These are phyloP conservation scores for Parafenestella ontariensis DNA, from an alignment of 2,329 filamentous ascomycete species.

Conservation along the genomic window DNA sequence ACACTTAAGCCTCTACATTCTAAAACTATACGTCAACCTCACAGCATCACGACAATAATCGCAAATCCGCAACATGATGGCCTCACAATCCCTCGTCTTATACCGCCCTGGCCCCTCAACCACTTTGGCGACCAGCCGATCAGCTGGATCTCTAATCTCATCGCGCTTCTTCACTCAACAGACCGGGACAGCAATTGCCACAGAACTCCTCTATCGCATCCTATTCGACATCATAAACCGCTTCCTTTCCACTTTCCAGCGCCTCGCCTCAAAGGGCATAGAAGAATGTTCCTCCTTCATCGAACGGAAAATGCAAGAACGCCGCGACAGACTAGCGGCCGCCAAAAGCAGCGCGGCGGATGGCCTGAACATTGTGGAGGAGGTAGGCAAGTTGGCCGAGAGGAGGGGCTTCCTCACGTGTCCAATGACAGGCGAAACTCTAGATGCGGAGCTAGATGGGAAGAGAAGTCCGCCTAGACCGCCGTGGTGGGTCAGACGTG, in stretches of 20 bases:
- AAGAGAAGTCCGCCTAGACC: constrained; percentile 15
- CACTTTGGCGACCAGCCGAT: constrained; percentile 5
- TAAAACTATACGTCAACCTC: not conserved
- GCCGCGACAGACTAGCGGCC: constrained; percentile 9
- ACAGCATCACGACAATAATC: not conserved
- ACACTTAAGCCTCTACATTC: not conserved
- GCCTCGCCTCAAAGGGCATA: constrained; percentile 28
- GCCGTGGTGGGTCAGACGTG: constrained; percentile 33
- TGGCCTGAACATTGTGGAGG: constrained; percentile 22
- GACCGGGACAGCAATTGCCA: constrained; percentile 36
- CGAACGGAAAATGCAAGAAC: constrained; percentile 29
- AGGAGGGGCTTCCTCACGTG: constrained; percentile 29
- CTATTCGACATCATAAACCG: constrained; percentile 40
- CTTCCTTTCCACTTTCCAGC: constrained; percentile 29
- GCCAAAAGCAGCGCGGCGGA: not conserved
- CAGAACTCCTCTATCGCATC: constrained; percentile 41
- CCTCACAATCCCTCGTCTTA: constrained; percentile 19
- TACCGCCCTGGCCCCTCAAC: constrained; percentile 11
- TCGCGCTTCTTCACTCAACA: constrained; percentile 21
- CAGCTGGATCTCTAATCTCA: constrained; percentile 16
- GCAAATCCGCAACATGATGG: constrained; percentile 6
- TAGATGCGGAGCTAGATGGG: constrained; percentile 2
- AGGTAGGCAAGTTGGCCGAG: constrained; percentile 28
- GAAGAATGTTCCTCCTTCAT: constrained; percentile 34
- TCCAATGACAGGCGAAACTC: constrained; percentile 19